Evolutionary conservation across 2,329 filamentous ascomycete species (phyloP), one percentile per base, ranked within the genome.

Genomic region (Botryotinia globosa): DNA sequence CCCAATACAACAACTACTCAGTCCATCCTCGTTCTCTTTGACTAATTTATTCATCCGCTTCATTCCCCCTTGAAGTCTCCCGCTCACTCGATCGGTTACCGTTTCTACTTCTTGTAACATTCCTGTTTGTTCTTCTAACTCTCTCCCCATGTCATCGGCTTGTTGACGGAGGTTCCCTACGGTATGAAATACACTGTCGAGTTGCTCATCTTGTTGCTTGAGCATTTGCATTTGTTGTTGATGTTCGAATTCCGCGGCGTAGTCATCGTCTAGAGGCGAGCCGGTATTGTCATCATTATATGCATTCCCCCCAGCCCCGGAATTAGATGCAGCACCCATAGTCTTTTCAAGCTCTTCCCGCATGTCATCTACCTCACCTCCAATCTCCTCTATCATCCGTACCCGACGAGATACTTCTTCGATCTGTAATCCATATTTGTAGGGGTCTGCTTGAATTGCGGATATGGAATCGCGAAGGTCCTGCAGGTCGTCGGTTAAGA

Each of bases 101-200:
- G 86, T 88, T 82, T 98, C 95, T 58, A 97, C 92, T 69, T 92
- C 90, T 75, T 96, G 91, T 73, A 99, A 86, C 88, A 98, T 91
- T 82, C 94, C 93, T 34, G 87, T 88, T 85, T 99, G 96, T 84
- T 99, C 96, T 83, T 98, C 97, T 63, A 99, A 85, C 84, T 99
- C 96, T 73, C 95, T 87, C 1, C 96, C 95, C 95, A 99, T 99
- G 78, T 94, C 93, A 82, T 97, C 91, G 2, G 96, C 97, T 85
- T 98, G 96, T 80, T 92, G 87, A 72, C 95, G 87, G 80, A 99
- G 83, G 80, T 94, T 98, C 3, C 94, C 95, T 37, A 99, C 96
- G 1, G 95, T 98, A 77, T 91, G 89, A 81, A 97, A 97, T 64
- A 99, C 95, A 25, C 92, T 93, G 80, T 98, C 95, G 2, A 99